Evolutionary conservation across 305 asterid genomes (phyloP), one percentile per base, ranked within the genome.

Genomic region (Fraxinus sp.): DNA sequence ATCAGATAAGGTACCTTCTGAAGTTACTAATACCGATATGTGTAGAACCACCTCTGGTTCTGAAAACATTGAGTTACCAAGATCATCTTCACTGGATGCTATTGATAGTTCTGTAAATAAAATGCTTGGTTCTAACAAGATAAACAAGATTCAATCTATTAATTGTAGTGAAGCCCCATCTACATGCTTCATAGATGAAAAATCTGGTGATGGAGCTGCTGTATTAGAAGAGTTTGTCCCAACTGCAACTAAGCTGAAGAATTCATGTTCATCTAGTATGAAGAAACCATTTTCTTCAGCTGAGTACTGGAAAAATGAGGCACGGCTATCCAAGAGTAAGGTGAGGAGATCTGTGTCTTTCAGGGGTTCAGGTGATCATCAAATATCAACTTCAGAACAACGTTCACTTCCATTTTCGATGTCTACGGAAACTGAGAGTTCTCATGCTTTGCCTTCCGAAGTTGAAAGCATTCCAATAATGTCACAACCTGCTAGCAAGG

Each of bases 401-500:
- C 82, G 74, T 86, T 83, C 89, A 77, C 74, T 24, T 66, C 74
- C 74, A 66, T 10, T 11, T 66, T 66, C 18, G 81, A 43, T 81
- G 79, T 74, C 86, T n/a, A 37, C 66, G 22, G 79, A 77, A 39
- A 26, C 84, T 83, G 86, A 36, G 41, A 85, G 74, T 79, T 35
- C 75, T 43, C 85, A 77, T 49, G 82, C 75, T 73, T 49, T 70
- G 73, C 82, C 89, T 64, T 81, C 89, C 30, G 92, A 86, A 74
- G 82, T 43, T 43, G 55, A 87, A 82, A 85, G 73, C 79, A 85
- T 36, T 66, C 85, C 36, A 20, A 81, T 72, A 41, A 28, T 83
- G 74, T 82, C 89, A 11, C 86, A 87, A 78, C 77, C 89, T 80
- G 77, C 87, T 10, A 77, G 86, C 70, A 90, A 87, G 79, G 86